Evolutionary conservation across 2,329 filamentous ascomycete species (phyloP), one percentile per base, ranked within the genome.

Genomic region (Neospermospora avenae): DNA sequence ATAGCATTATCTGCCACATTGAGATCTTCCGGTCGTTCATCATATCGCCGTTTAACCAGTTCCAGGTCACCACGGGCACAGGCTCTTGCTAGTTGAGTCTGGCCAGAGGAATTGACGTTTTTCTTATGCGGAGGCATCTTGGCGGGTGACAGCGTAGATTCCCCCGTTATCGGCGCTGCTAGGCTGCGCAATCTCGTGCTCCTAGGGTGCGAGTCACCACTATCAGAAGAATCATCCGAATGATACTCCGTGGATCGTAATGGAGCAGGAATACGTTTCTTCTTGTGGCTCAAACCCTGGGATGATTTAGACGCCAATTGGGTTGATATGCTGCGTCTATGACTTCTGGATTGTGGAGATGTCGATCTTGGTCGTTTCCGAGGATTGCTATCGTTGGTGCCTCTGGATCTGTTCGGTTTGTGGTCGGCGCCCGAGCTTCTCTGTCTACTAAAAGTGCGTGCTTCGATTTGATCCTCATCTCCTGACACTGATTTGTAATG

Each of bases 1-100:
- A 91, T 91, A 14, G 95, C 95, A 72, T 96, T 96, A 71, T 99
- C 95, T 24, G 90, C 86, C 60, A 93, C 84, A 68, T 99, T 90
- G 57, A 98, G 75, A 74, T 98, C 92, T 63, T 96, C 90, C 0
- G 91, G 92, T 20, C 92, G 84, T 71, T 96, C 90, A 8, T 83
- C 79, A 34, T 64, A 90, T 84, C 67, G 61, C 48, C 84, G 82
- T 72, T 90, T 93, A 16, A 91, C 92, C 10, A 81, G 80, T 1
- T 93, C 90, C 58, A 95, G 83, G 71, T 96, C 91, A 54, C 92
- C 91, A 67, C 88, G 87, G 39, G 93, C 90, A 74, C 92, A 96
- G 28, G 93, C 92, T 65, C 93, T 86, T n/a, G 93, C 92, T 24
- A 99, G 80, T 56, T 89, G 84, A 4, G 95, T 99, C 67, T 96